Conservation (phyloP, 176 grass and related monocot genomes). For the Themeda triandra region DNA sequence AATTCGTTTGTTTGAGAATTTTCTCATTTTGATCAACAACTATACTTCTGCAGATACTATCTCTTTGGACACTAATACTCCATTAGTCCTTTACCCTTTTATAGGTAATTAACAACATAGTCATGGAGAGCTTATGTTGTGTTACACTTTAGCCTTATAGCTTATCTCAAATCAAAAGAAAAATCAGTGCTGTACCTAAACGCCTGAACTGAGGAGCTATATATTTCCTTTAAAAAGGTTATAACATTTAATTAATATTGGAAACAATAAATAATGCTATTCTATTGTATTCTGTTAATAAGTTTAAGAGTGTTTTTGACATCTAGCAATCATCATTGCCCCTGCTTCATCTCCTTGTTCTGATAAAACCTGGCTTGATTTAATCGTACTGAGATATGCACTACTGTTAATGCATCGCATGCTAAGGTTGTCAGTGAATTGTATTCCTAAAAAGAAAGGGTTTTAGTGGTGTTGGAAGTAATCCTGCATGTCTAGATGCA, state of each 20-base stretch:
- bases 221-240: background rate
- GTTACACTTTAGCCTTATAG: background rate
- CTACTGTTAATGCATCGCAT: background rate
- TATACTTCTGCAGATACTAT: background rate
- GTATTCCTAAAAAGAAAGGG: background rate
- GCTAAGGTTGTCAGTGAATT: background rate
- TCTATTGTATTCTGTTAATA: background rate
- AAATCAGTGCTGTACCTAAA: background rate
- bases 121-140: background rate
- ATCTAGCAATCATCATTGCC: background rate
- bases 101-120: background rate
- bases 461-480: background rate
- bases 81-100: background rate
- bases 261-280: background rate
- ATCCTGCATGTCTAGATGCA: background rate
- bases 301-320: background rate
- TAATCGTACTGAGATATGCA: background rate
- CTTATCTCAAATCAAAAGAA: background rate
- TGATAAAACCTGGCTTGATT: background rate
- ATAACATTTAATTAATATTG: background rate
- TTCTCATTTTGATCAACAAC: slow-evolving; percentile 9
- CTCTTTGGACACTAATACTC: background rate
- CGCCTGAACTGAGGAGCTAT: background rate
- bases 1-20: background rate
- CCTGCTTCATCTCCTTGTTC: background rate